Evolutionary conservation across 2,329 filamentous ascomycete genomes (phyloP).

Genomic region (Paraphoma sp.): DNA sequence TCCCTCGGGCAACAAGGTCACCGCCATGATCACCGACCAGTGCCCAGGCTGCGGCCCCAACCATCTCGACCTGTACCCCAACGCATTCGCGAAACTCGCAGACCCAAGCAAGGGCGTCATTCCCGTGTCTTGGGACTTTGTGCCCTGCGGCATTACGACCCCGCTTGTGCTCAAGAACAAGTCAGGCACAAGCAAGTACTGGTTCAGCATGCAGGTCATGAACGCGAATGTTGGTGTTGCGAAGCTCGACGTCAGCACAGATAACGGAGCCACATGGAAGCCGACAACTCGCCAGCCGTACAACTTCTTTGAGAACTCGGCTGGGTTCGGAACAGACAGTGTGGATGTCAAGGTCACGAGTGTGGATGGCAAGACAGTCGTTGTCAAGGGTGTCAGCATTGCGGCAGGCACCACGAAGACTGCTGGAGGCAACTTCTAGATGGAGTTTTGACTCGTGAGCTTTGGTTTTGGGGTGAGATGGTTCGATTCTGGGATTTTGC

Average conservation of each 20-base stretch:
- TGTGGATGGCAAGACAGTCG: constrained; percentile 57
- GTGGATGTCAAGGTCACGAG: constrained; percentile 66
- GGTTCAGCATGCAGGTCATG: constrained; percentile 70
- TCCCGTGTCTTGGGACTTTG: constrained; percentile 57
- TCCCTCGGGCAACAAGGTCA: constrained; percentile 63
- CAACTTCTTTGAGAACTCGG: constrained; percentile 67
- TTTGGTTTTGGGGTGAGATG: neutral
- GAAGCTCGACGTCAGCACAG: constrained; percentile 66
- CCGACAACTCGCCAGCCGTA: constrained; percentile 58
- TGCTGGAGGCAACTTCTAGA: constrained; percentile 42
- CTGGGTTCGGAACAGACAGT: constrained; percentile 62
- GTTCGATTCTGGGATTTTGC: neutral
- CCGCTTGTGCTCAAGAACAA: constrained; percentile 62
- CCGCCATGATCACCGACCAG: constrained; percentile 69
- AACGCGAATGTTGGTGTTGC: constrained; percentile 65
- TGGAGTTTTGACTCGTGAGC: neutral
- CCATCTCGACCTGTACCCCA: constrained; percentile 63
- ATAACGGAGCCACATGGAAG: constrained; percentile 66
- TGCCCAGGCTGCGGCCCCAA: constrained; percentile 62
- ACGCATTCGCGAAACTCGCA: constrained; percentile 58
- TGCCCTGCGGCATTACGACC: constrained; percentile 59
- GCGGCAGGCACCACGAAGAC: constrained; percentile 36
- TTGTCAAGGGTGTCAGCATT: constrained; percentile 60
- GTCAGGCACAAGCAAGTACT: constrained; percentile 58
- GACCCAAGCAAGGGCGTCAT: constrained; percentile 56